Conservation (phyloP, 257 asterid genomes). For the Plantago major region DNA sequence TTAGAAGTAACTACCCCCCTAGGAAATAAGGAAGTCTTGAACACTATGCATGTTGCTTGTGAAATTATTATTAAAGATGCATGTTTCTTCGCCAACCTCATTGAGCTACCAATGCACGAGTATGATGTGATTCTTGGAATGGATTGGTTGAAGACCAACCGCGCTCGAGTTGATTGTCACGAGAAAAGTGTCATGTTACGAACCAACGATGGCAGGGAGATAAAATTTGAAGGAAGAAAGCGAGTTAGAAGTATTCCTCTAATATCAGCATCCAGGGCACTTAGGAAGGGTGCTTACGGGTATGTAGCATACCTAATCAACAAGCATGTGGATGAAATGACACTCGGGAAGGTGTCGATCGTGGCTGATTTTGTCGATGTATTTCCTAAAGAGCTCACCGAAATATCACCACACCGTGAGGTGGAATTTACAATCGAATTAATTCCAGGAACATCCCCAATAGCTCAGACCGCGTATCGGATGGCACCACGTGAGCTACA, state of each 20-base stretch:
- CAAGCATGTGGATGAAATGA: not conserved
- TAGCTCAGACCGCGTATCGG: not conserved
- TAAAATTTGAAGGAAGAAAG: too few relatives aligned
- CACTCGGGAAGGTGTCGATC: not conserved
- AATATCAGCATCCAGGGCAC: too few relatives aligned
- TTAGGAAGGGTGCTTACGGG: too few relatives aligned
- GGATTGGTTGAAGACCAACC: not conserved
- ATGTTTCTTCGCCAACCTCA: not conserved
- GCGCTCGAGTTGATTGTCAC: not conserved
- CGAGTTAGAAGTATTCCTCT: too few relatives aligned
- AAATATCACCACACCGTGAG: too few relatives aligned
- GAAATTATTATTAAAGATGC: not conserved
- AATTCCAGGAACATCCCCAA: not conserved
- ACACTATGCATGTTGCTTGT: too few relatives aligned
- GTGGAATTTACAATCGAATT: too few relatives aligned
- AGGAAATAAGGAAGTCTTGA: too few relatives aligned
- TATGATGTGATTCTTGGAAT: not conserved
- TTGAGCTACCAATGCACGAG: not conserved
- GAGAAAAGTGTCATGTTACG: not conserved
- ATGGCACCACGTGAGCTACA: not conserved
- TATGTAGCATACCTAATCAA: too few relatives aligned
- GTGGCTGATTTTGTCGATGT: not conserved
- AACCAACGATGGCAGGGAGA: not conserved
- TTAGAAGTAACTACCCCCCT: too few relatives aligned
- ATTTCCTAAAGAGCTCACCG: not conserved